These are phyloP conservation scores for Candida labiduridarum DNA, from an alignment of 1,139 yeast species.

Conservation along the genomic window DNA sequence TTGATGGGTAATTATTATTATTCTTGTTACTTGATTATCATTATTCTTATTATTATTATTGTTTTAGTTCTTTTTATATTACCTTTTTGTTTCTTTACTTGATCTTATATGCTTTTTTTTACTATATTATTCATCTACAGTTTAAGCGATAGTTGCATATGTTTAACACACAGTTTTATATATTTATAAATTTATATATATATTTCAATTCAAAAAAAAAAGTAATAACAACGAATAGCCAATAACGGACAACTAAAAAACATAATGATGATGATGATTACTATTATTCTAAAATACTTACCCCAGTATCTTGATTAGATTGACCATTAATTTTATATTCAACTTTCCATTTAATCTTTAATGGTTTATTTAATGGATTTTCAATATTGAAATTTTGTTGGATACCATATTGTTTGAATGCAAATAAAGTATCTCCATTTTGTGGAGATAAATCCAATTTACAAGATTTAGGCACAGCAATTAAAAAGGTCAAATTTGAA, in stretches of 20 bases:
- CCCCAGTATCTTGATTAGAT: slow-evolving; percentile 58
- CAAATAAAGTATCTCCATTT: slow-evolving; percentile 55
- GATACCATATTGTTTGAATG: slow-evolving; percentile 56
- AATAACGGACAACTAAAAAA: too few relatives aligned
- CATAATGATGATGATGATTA: neutral
- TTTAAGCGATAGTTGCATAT: too few relatives aligned
- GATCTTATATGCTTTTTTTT: too few relatives aligned
- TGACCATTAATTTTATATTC: slow-evolving; percentile 55
- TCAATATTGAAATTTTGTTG: slow-evolving; percentile 63
- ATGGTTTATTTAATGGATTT: slow-evolving; percentile 47
- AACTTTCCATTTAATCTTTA: slow-evolving; percentile 84
- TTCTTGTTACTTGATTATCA: neutral
- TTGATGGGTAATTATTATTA: neutral
- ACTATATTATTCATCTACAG: too few relatives aligned
- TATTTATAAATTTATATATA: neutral
- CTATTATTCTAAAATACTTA: slow-evolving; percentile 31
- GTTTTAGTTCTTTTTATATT: neutral
- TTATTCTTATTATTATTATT: slow-evolving; percentile 6
- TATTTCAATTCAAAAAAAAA: neutral
- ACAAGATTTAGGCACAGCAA: slow-evolving; percentile 83
- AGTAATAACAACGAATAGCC: too few relatives aligned
- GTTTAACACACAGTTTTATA: too few relatives aligned
- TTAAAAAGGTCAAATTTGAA: slow-evolving; percentile 59
- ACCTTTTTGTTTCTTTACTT: neutral
- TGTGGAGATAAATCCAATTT: slow-evolving; percentile 71